Conservation (phyloP, 164 flowering plant genomes). For the Saururus chinensis region DNA sequence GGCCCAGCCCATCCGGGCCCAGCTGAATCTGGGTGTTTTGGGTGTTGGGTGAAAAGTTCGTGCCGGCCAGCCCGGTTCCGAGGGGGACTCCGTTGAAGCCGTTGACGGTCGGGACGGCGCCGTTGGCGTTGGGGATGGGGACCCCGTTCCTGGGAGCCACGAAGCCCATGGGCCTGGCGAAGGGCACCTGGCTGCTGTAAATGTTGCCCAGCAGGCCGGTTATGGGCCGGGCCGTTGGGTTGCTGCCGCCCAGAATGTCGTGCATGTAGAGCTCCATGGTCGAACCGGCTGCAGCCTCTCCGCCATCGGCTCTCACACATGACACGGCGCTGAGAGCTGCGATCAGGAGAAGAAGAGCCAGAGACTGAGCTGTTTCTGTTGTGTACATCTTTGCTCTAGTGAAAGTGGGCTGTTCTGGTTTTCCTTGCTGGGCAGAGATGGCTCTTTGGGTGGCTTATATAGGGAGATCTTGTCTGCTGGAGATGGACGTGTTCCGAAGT, state of each 20-base stretch:
- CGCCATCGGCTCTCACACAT: constrained; percentile 2
- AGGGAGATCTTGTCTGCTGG: background rate
- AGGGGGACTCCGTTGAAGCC: constrained; percentile 54
- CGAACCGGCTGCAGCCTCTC: constrained; percentile 4
- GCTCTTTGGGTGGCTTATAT: background rate
- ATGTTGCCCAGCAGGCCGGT: constrained; percentile 82
- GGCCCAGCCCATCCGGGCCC: constrained; percentile 65
- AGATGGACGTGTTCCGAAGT: background rate
- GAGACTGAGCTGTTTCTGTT: no score
- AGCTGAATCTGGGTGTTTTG: constrained; percentile 29
- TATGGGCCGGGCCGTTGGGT: constrained; percentile 72
- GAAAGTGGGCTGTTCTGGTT: background rate
- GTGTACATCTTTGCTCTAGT: no score
- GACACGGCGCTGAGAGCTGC: no score
- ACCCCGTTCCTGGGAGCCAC: constrained; percentile 43
- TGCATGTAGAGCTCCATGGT: constrained; percentile 71
- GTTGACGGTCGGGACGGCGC: constrained; percentile 66
- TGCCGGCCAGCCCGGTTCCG: constrained; percentile 75
- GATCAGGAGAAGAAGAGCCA: no score
- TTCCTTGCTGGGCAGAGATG: background rate
- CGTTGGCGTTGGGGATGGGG: constrained; percentile 70
- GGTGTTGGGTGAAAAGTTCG: constrained; percentile 32
- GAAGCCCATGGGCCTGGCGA: constrained; percentile 71
- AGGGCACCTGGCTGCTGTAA: constrained; percentile 78
- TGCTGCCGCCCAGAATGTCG: constrained; percentile 77